phyloP scores from a whole-genome alignment of 2,329 filamentous ascomycete species.

The Colletotrichum tropicicola region DNA sequence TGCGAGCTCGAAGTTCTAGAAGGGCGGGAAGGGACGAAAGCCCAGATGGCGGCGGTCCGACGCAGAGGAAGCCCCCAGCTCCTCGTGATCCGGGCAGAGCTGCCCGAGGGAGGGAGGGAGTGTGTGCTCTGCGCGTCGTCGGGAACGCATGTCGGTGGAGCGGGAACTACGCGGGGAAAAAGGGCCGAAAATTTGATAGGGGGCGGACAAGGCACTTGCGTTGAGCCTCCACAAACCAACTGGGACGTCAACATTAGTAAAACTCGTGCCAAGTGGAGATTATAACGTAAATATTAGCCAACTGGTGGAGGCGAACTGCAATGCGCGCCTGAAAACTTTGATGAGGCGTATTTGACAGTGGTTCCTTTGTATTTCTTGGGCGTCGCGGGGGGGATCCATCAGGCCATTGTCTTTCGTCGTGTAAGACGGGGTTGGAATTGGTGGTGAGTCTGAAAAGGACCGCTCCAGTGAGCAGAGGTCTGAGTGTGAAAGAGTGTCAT shows the following conservation, averaged over 20 bases:
- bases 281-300: slow-evolving; percentile 29
- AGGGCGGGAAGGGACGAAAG: neutral
- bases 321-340: slow-evolving; percentile 22
- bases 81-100: neutral
- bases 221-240: slow-evolving; percentile 9
- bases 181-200: slow-evolving; percentile 12
- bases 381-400: no score
- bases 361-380: neutral
- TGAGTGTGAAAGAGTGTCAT: no score
- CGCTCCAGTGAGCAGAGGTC: no score
- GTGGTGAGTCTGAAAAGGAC: neutral
- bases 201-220: neutral
- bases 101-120: neutral
- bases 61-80: neutral
- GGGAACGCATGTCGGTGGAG: neutral
- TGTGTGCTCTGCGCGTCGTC: neutral
- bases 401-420: neutral
- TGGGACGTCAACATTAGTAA: slow-evolving; percentile 15
- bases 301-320: slow-evolving; percentile 13
- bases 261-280: slow-evolving; percentile 12
- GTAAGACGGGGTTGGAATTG: neutral
- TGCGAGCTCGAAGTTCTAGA: neutral
- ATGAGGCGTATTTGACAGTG: slow-evolving; percentile 11
- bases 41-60: neutral
- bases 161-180: slow-evolving; percentile 24